These are phyloP conservation scores for Gonapodya prolifera DNA, from an alignment of 192 early-diverging fungal genomes.

Conservation along the genomic window DNA sequence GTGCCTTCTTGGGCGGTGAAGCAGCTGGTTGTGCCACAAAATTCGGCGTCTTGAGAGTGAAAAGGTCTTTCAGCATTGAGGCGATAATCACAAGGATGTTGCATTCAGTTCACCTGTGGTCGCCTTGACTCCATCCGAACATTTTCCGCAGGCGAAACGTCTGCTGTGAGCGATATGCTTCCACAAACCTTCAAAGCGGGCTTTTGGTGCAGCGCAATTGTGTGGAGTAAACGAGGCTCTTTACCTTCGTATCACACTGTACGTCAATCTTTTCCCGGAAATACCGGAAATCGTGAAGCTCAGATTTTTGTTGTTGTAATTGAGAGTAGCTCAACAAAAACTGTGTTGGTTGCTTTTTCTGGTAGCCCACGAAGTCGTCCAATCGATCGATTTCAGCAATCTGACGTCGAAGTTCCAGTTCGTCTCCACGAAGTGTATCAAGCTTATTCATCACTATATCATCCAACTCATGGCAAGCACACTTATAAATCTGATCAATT, in stretches of 20 bases:
- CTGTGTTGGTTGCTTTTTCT: conserved; percentile 28
- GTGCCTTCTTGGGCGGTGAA: neutral
- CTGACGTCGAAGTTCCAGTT: conserved; percentile 39
- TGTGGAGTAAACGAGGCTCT: no score
- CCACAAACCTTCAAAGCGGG: neutral
- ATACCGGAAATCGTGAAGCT: conserved; percentile 41
- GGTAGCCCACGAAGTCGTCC: conserved; percentile 43
- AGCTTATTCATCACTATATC: conserved; percentile 15
- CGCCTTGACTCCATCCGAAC: no score
- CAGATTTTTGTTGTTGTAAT: conserved; percentile 30
- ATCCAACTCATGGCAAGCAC: conserved; percentile 28
- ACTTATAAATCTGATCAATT: conserved; percentile 39
- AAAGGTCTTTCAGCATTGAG: no score
- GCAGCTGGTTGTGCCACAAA: neutral
- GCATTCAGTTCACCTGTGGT: no score
- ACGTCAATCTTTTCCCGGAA: conserved; percentile 43
- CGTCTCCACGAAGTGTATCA: conserved; percentile 41
- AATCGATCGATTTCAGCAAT: conserved; percentile 35
- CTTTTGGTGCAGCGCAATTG: neutral
- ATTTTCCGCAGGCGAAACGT: no score
- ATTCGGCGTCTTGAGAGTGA: neutral
- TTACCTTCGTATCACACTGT: conserved; percentile 38
- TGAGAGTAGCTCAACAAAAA: conserved; percentile 41
- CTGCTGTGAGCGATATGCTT: neutral
- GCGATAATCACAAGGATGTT: no score